phyloP scores from a whole-genome alignment of 164 flowering plant genomes.

The Stephania yunnanensis region DNA sequence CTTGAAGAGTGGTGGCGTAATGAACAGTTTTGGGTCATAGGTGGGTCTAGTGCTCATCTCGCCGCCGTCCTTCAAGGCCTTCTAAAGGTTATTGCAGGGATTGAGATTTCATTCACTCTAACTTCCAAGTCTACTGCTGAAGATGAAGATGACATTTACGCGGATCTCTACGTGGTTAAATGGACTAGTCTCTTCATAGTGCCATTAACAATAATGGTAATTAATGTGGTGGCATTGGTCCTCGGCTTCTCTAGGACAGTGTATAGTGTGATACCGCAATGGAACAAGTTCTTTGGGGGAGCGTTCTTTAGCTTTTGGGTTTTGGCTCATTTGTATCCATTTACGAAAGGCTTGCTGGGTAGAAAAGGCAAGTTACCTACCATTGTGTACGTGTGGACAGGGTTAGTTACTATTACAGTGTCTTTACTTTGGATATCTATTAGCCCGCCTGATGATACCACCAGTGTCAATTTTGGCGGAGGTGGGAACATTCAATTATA shows the following conservation, averaged over 20 bases:
- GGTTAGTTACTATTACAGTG: slow-evolving; percentile 65
- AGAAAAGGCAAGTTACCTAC: slow-evolving; percentile 69
- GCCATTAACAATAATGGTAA: slow-evolving; percentile 64
- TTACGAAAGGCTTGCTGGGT: slow-evolving; percentile 82
- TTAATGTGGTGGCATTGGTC: slow-evolving; percentile 71
- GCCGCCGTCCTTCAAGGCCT: slow-evolving; percentile 87
- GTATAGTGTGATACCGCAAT: slow-evolving; percentile 50
- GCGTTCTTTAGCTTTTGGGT: slow-evolving; percentile 84
- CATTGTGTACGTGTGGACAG: slow-evolving; percentile 73
- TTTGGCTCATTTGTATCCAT: slow-evolving; percentile 69
- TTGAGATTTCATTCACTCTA: slow-evolving; percentile 78
- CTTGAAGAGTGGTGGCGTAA: slow-evolving; percentile 92
- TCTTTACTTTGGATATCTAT: slow-evolving; percentile 37
- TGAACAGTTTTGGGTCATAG: slow-evolving; percentile 89
- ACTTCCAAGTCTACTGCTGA: slow-evolving; percentile 78
- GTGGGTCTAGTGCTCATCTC: slow-evolving; percentile 86
- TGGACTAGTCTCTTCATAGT: slow-evolving; percentile 74
- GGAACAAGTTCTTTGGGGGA: slow-evolving; percentile 69
- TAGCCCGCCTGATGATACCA: too few species aligned
- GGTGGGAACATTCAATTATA: too few species aligned
- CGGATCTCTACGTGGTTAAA: slow-evolving; percentile 66
- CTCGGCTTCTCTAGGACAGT: slow-evolving; percentile 59
- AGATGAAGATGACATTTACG: slow-evolving; percentile 61
- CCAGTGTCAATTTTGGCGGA: too few species aligned
- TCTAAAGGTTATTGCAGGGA: slow-evolving; percentile 75